Conservation (phyloP, 805 yeast species). For the Candida ulmi region DNA sequence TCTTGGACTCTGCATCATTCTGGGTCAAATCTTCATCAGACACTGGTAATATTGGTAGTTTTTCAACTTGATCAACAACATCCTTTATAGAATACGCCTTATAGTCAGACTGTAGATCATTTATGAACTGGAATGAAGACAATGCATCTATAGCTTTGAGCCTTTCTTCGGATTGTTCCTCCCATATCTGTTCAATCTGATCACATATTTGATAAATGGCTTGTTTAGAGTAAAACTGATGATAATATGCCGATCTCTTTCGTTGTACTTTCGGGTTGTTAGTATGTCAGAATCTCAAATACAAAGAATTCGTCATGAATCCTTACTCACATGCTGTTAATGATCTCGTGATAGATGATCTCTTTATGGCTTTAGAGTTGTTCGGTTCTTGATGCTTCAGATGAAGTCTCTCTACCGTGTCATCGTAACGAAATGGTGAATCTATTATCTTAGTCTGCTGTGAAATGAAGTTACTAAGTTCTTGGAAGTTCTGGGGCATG, state of each 20-base stretch:
- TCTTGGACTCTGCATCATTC: neutral
- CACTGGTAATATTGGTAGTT: conserved; percentile 12
- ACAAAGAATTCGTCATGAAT: too few relatives aligned
- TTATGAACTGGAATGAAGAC: conserved; percentile 10
- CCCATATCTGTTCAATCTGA: conserved; percentile 15
- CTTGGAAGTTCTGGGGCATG: conserved; percentile 3
- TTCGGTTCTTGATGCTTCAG: too few relatives aligned
- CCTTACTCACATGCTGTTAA: too few relatives aligned
- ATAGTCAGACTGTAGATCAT: conserved; percentile 11
- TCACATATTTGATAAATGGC: conserved; percentile 16
- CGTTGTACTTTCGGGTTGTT: conserved; percentile 9
- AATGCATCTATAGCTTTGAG: conserved; percentile 4
- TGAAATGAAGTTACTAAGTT: conserved; percentile 9
- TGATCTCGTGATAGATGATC: too few relatives aligned
- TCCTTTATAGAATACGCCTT: conserved; percentile 15
- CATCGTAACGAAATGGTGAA: conserved; percentile 8
- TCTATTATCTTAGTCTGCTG: conserved; percentile 7
- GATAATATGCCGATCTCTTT: conserved; percentile 5
- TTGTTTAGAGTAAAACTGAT: conserved; percentile 15
- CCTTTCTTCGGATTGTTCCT: conserved; percentile 4
- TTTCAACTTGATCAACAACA: conserved; percentile 11
- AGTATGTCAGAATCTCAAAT: too few relatives aligned
- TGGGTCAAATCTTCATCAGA: conserved; percentile 1
- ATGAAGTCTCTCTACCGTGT: conserved; percentile 2
- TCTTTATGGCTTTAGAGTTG: too few relatives aligned